Conservation (phyloP, 2,329 filamentous ascomycete genomes). For the Trematosphaeria pertusa region DNA sequence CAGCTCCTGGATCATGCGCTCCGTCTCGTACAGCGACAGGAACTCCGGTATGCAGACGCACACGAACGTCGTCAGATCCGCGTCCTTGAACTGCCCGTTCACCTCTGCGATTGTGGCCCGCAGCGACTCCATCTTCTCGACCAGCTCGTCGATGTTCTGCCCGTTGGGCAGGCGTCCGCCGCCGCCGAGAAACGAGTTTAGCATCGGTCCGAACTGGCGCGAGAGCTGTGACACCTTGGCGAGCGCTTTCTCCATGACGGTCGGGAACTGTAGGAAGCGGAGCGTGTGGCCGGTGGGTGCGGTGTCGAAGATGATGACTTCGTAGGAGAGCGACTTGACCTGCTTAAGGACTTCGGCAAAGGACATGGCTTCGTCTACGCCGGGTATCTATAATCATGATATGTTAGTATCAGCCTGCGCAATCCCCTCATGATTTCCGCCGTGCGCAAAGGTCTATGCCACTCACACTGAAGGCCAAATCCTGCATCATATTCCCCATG, state of each 20-base stretch:
- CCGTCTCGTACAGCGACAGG: slow-evolving; percentile 94
- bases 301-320: slow-evolving; percentile 99
- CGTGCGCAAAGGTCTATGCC: too few relatives aligned
- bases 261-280: slow-evolving; percentile 97
- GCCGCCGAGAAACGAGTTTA: slow-evolving; percentile 89
- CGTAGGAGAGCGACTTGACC: slow-evolving; percentile 98
- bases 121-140: slow-evolving; percentile 92
- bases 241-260: slow-evolving; percentile 97
- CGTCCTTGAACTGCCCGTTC: slow-evolving; percentile 97
- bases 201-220: slow-evolving; percentile 91
- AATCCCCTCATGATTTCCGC: too few relatives aligned
- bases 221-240: slow-evolving; percentile 95
- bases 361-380: slow-evolving; percentile 99
- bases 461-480: slow-evolving; percentile 90
- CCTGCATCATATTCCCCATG: slow-evolving; percentile 97
- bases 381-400: slow-evolving; percentile 84
- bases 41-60: slow-evolving; percentile 99
- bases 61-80: slow-evolving; percentile 93
- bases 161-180: slow-evolving; percentile 83
- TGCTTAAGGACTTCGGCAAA: slow-evolving; percentile 99
- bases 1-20: slow-evolving; percentile 99
- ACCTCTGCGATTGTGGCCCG: slow-evolving; percentile 94
- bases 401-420: slow-evolving; percentile 12
- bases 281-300: slow-evolving; percentile 97
- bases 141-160: slow-evolving; percentile 89